Conservation (phyloP, 805 yeast genomes). For the Barnettozyma californica region DNA sequence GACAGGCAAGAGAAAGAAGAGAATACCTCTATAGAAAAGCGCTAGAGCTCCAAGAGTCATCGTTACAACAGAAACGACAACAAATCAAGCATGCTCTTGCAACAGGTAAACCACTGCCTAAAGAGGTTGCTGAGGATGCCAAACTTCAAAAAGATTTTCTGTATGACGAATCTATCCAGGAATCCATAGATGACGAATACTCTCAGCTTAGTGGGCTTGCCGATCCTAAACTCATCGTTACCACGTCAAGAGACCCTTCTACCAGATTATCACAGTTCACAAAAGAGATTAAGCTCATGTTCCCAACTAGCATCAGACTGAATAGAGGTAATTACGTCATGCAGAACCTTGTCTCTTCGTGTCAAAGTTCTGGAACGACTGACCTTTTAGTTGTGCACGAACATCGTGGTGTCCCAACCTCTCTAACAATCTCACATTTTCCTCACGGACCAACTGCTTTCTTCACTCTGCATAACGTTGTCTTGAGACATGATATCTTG, state of each 20-base stretch:
- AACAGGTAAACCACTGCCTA: slow-evolving; percentile 83
- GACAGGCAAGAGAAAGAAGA: slow-evolving; percentile 94
- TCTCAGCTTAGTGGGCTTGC: slow-evolving; percentile 77
- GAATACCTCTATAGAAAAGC: slow-evolving; percentile 89
- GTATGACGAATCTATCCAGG: slow-evolving; percentile 72
- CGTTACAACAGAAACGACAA: slow-evolving; percentile 79
- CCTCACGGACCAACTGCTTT: slow-evolving; percentile 98
- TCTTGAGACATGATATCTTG: slow-evolving; percentile 85
- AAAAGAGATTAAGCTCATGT: slow-evolving; percentile 82
- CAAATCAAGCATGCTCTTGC: slow-evolving; percentile 85
- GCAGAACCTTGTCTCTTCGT: slow-evolving; percentile 78
- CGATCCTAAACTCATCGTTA: slow-evolving; percentile 87
- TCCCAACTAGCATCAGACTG: slow-evolving; percentile 83
- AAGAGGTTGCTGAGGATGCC: slow-evolving; percentile 85
- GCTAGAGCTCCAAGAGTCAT: slow-evolving; percentile 83
- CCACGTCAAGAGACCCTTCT: slow-evolving; percentile 90
- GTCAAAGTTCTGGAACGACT: slow-evolving; percentile 73
- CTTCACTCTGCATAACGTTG: slow-evolving; percentile 91
- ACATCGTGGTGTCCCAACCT: slow-evolving; percentile 97
- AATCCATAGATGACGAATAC: slow-evolving; percentile 86
- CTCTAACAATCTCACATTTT: slow-evolving; percentile 86
- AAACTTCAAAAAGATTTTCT: slow-evolving; percentile 75
- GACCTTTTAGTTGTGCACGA: slow-evolving; percentile 88
- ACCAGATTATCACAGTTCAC: slow-evolving; percentile 84
- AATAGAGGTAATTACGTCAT: slow-evolving; percentile 92